These are phyloP conservation scores for Epichloe scottii DNA, from an alignment of 2,329 filamentous ascomycete species.

Conservation along the genomic window DNA sequence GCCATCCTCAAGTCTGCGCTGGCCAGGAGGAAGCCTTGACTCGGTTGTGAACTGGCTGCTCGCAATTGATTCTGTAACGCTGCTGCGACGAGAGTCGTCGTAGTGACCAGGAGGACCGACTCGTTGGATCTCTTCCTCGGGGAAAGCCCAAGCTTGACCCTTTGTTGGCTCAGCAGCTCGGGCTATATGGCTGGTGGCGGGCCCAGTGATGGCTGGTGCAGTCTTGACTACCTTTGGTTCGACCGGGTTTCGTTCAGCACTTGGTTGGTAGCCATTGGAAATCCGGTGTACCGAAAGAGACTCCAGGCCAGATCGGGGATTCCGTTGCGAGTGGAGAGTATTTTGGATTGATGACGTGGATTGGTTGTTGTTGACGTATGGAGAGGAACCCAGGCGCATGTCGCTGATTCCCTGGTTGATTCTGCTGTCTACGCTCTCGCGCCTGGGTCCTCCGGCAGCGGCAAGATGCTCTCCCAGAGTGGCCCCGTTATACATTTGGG, in stretches of 20 bases:
- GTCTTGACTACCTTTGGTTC: slow-evolving; percentile 47
- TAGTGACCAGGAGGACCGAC: slow-evolving; percentile 31
- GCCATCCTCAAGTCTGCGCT: slow-evolving; percentile 57
- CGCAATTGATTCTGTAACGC: slow-evolving; percentile 63
- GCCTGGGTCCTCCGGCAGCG: slow-evolving; percentile 34
- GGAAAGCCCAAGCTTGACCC: slow-evolving; percentile 75
- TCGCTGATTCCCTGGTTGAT: slow-evolving; percentile 62
- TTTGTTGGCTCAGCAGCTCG: slow-evolving; percentile 68
- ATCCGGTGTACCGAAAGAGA: slow-evolving; percentile 44
- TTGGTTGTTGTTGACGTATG: slow-evolving; percentile 65
- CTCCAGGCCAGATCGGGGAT: slow-evolving; percentile 41
- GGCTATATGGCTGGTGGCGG: slow-evolving; percentile 50
- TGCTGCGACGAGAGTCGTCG: slow-evolving; percentile 59
- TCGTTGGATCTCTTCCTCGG: slow-evolving; percentile 54
- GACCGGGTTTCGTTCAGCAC: slow-evolving; percentile 39
- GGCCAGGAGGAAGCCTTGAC: slow-evolving; percentile 57
- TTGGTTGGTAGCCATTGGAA: slow-evolving; percentile 53
- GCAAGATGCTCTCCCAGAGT: slow-evolving; percentile 24
- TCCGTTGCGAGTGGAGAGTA: slow-evolving; percentile 54
- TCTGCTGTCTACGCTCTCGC: slow-evolving; percentile 70
- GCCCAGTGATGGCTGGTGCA: slow-evolving; percentile 66
- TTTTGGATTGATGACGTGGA: slow-evolving; percentile 65
- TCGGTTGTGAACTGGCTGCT: slow-evolving; percentile 70
- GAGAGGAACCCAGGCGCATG: slow-evolving; percentile 52
- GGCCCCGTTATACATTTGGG: slow-evolving; percentile 16